Base-by-base conservation (phyloP, 805 yeast genomes). In the Zygoascus bituminiphila region DNA sequence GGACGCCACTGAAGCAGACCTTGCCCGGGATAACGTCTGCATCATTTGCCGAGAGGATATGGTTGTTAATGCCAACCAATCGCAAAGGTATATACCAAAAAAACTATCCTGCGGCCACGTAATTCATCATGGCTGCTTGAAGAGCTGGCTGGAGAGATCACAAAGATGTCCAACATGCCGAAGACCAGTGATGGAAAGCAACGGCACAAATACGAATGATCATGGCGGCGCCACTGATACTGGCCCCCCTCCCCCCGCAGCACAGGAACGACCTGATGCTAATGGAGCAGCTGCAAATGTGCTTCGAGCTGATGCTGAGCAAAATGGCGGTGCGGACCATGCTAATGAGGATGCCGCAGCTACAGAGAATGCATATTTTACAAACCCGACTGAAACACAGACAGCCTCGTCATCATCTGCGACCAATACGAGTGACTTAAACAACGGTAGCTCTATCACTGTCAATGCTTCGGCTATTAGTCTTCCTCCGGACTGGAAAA, bases 81-180 rank as follows among this genome's bases (percentile, higher is more conserved):
- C 50, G 57, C 69, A 57, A 57, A 71, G 84, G 48, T 66, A 67
- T 40, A 70, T 67, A 44, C 96, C 98, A 4, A 88, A 87, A 63
- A 83, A 76, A 59, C 71, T 93, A 44, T 73, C 70, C 1, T 93
- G 98, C 70, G 84, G 87, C 22, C 98, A 93, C 64, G 82, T 87
- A 43, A 72, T 91, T 49, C 98, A 93, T 63, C 69, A 84, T 66
- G 89, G 93, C 4, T 93, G 98, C 64, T 73, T 93, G 53, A 84
- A 87, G 59, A 82, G 84, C 55, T 93, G 98, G 98, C 72, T 93
- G 56, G 94, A 86, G 60, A 76, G 95, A 54, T 87, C 96, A 0
- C 91, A 83, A 56, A 77, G 79, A n/a, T 93, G 98, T 68, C 98
- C 98, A 1, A 79, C 89, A 47, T 93, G 98, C 63, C 73, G 96